Evolutionary conservation across 1,284 basidiomycete species (phyloP), one percentile per base, ranked within the genome.

Genomic region (Sanguinoderma infundibulare): DNA sequence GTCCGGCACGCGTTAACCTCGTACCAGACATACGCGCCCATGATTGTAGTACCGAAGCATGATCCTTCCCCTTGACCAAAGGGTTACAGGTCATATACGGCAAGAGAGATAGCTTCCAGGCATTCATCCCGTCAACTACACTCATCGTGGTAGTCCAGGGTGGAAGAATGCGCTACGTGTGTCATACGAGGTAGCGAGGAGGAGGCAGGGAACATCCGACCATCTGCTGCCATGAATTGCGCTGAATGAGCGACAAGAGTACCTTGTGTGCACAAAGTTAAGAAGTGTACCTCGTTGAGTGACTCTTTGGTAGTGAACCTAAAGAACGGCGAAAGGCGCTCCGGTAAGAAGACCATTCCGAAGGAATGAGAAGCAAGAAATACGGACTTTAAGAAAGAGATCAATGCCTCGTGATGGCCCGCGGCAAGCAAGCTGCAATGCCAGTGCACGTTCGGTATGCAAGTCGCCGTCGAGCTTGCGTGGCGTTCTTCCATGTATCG

Each of bases 271-370:
- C 2, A 38, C 36, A 5, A n/a, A 5, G 15, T 38, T 38, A 38
- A 12, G 34, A 34, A 34, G 34, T 12, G 34, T 34, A 12, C 34
- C 12, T 34, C 12, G 3, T 12, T 8, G 34, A 12, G 34, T 34
- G 8, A 12, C n/a, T n/a, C n/a, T n/a, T 12, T 34, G 34, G 39
- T 15, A 28, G 42, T 15, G 42, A 46, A 46, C 24, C 24, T 20
- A 9, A 9, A 22, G 8, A 20, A 26, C n/a, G n/a, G n/a, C n/a
- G 24, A 50, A 50, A 3, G 59, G 58, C 59, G 62, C 30, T 35
- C 26, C n/a, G 32, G 14, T n/a, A 22, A 59, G 34, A 9, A 34
- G 34, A 34, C 7, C 34, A 34, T 34, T 12, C 8, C 8, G 12
- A 12, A 34, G 34, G 34, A 34, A 12, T 34, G 34, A 34, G 34